Percentiles rank a stretch among this genome's conserved stretches.
phyloP scores from a whole-genome alignment of 768 basidiomycete species.

The Suillus sp. region DNA sequence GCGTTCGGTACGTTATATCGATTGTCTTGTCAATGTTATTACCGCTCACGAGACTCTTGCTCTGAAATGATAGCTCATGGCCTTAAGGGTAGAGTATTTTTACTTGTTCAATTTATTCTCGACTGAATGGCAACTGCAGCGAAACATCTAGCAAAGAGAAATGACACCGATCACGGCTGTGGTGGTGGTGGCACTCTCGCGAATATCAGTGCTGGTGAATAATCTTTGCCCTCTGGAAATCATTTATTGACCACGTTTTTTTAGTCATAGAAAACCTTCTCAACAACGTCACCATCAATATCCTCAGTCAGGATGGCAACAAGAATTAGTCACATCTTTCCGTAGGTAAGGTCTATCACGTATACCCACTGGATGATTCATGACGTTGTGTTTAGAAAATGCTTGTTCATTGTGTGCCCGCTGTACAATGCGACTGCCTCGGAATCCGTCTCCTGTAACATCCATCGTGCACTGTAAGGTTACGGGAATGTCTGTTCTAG shows the following conservation, averaged over 20 bases:
- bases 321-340: background rate
- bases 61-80: background rate
- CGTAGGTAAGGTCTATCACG: background rate
- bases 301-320: background rate
- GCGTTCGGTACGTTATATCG: background rate
- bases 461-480: background rate
- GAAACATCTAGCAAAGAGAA: background rate
- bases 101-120: background rate
- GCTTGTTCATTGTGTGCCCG: background rate
- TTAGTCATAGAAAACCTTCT: background rate
- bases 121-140: background rate
- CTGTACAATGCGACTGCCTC: background rate
- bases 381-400: background rate
- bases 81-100: background rate
- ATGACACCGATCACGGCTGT: background rate
- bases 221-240: background rate
- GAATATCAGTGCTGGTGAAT: background rate
- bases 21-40: too few relatives aligned
- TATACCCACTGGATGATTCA: background rate
- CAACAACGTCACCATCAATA: background rate
- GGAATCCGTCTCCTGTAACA: background rate
- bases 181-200: background rate
- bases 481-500: background rate
- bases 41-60: background rate
- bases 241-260: background rate